A percentile compares a stretch with the other conserved stretches of the same genome.
Evolutionary conservation across 1,284 basidiomycete genomes (phyloP).

Genomic region (Ustilago loliicola): DNA sequence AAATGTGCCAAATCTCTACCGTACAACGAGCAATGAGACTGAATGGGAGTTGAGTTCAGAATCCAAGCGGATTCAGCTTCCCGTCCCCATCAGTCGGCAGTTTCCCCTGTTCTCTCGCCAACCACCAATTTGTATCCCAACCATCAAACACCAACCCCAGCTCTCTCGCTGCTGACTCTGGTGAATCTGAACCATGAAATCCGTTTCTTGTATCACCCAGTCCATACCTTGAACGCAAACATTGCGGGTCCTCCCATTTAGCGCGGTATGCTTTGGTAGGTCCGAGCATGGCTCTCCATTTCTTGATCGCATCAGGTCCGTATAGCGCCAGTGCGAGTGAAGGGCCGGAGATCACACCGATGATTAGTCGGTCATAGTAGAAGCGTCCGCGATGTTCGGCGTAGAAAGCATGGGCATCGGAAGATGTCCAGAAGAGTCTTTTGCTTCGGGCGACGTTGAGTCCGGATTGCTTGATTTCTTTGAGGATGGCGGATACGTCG

Average conservation of each 20-base stretch:
- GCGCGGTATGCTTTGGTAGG: slow-evolving; percentile 66
- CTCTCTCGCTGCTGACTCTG: slow-evolving; percentile 42
- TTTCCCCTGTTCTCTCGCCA: slow-evolving; percentile 36
- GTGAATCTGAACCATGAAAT: slow-evolving; percentile 64
- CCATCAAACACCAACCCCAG: slow-evolving; percentile 57
- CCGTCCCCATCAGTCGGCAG: slow-evolving; percentile 25
- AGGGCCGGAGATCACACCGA: slow-evolving; percentile 65
- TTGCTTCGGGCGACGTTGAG: slow-evolving; percentile 51
- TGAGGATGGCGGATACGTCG: slow-evolving; percentile 57
- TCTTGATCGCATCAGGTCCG: slow-evolving; percentile 57
- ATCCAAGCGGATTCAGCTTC: slow-evolving; percentile 30
- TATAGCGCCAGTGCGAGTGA: slow-evolving; percentile 62
- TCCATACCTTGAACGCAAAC: slow-evolving; percentile 60
- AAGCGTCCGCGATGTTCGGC: slow-evolving; percentile 65
- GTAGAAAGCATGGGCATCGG: slow-evolving; percentile 67
- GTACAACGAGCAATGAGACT: neutral
- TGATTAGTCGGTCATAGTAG: slow-evolving; percentile 66
- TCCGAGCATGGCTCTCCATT: slow-evolving; percentile 63
- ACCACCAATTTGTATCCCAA: slow-evolving; percentile 59
- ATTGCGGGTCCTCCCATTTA: slow-evolving; percentile 54
- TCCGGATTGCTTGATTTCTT: slow-evolving; percentile 50
- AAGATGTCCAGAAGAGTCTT: slow-evolving; percentile 58
- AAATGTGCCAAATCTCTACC: neutral
- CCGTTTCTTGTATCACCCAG: slow-evolving; percentile 67
- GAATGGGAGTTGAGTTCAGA: slow-evolving; percentile 8